These are phyloP conservation scores for Ensete glaucum DNA, from an alignment of 176 grass and related monocot species.

Conservation along the genomic window DNA sequence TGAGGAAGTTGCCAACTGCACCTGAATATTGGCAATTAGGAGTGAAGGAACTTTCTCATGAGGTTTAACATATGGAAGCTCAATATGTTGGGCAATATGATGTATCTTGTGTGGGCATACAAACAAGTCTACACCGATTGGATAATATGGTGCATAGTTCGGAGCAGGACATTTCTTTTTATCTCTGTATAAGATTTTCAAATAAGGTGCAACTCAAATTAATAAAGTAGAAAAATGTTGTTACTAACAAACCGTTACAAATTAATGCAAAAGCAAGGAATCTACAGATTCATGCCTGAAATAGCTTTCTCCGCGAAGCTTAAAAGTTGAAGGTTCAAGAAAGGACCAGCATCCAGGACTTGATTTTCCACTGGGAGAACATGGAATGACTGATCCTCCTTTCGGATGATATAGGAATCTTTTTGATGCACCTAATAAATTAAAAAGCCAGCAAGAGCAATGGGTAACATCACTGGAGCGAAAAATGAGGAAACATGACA, in stretches of 20 bases:
- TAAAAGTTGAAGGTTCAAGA: slow-evolving; percentile 78
- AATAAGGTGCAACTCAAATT: not conserved
- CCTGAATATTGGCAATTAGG: slow-evolving; percentile 90
- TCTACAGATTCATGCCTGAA: slow-evolving; percentile 42
- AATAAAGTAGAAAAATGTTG: slow-evolving; percentile 2
- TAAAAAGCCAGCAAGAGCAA: not conserved
- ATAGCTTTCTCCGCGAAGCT: slow-evolving; percentile 84
- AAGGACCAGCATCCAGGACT: slow-evolving; percentile 55
- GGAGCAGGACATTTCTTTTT: slow-evolving; percentile 77
- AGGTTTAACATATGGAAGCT: slow-evolving; percentile 62
- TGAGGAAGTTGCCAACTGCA: slow-evolving; percentile 9
- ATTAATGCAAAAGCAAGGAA: slow-evolving; percentile 11
- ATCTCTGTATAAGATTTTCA: slow-evolving; percentile 50
- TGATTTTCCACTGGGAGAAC: slow-evolving; percentile 37
- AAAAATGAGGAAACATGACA: not conserved
- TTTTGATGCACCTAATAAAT: slow-evolving; percentile 50
- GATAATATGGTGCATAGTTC: slow-evolving; percentile 91
- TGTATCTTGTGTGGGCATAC: slow-evolving; percentile 58
- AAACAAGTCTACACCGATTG: slow-evolving; percentile 89
- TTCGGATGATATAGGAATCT: slow-evolving; percentile 67
- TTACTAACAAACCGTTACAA: slow-evolving; percentile 3
- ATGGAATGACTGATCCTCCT: slow-evolving; percentile 51
- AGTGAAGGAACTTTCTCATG: slow-evolving; percentile 73
- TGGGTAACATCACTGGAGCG: not conserved
- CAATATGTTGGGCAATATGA: slow-evolving; percentile 86